phyloP scores from a whole-genome alignment of 2,329 filamentous ascomycete genomes.

The Hypoxylon sp. region DNA sequence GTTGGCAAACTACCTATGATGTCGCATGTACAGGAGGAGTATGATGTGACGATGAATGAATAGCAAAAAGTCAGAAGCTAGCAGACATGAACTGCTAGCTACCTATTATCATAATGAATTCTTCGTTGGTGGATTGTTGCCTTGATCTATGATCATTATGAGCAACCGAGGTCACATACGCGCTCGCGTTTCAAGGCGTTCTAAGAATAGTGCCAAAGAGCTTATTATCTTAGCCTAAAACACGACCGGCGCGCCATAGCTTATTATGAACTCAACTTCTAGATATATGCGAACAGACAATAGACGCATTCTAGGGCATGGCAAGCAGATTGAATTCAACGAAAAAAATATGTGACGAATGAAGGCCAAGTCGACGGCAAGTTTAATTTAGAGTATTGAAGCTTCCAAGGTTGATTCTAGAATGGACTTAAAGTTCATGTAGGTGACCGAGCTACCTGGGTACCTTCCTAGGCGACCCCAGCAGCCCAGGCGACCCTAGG shows the following conservation, averaged over 20 bases:
- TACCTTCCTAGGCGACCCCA: not conserved
- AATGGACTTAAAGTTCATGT: too few relatives aligned
- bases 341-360: not conserved
- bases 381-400: not conserved
- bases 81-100: slow-evolving; percentile 8
- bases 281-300: slow-evolving; percentile 11
- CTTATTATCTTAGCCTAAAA: slow-evolving; percentile 4
- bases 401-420: too few relatives aligned
- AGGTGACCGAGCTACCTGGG: too few relatives aligned
- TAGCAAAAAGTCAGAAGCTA: slow-evolving; percentile 6
- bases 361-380: not conserved
- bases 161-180: slow-evolving; percentile 5
- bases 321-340: slow-evolving; percentile 5
- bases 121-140: slow-evolving; percentile 12
- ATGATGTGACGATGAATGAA: not conserved
- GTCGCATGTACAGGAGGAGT: not conserved
- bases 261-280: not conserved
- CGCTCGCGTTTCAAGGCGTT: slow-evolving; percentile 7
- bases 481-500: slow-evolving; percentile 3
- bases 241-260: slow-evolving; percentile 1
- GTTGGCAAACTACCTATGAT: slow-evolving; percentile 5
- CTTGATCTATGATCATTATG: slow-evolving; percentile 1
- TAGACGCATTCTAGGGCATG: not conserved
- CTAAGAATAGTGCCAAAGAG: slow-evolving; percentile 12
- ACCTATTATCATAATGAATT: slow-evolving; percentile 4